Percentiles rank a stretch among this genome's conserved stretches.
Conservation (phyloP, 2,329 filamentous ascomycete genomes). For the Beauveria scarabaeidicola region DNA sequence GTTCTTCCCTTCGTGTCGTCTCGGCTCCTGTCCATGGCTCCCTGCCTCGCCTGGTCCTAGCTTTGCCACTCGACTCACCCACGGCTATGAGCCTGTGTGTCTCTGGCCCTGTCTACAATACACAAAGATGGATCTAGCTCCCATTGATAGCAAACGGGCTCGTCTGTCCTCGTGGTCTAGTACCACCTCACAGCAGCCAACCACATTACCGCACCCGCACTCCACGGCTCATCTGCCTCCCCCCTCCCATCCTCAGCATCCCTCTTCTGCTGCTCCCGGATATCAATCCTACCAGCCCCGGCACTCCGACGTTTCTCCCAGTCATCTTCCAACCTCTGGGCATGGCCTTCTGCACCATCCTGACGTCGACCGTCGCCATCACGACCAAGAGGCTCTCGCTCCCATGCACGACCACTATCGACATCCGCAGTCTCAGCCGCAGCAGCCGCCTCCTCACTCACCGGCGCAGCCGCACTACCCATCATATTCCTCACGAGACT, state of each 20-base stretch:
- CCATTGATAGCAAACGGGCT: slow-evolving; percentile 44
- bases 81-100: slow-evolving; percentile 12
- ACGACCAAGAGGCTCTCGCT: slow-evolving; percentile 47
- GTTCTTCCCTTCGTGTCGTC: slow-evolving; percentile 4
- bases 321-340: slow-evolving; percentile 16
- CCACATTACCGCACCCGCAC: slow-evolving; percentile 13
- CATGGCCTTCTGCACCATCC: slow-evolving; percentile 26
- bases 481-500: slow-evolving; percentile 39
- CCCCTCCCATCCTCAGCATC: slow-evolving; percentile 33
- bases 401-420: slow-evolving; percentile 46
- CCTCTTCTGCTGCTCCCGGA: not conserved
- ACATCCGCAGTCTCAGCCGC: slow-evolving; percentile 18
- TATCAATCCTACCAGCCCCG: slow-evolving; percentile 23
- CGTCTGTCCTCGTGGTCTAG: slow-evolving; percentile 37
- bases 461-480: slow-evolving; percentile 37
- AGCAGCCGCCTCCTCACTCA: slow-evolving; percentile 29
- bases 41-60: slow-evolving; percentile 9
- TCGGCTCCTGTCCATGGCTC: slow-evolving; percentile 11
- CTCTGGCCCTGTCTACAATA: slow-evolving; percentile 11
- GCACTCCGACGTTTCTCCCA: slow-evolving; percentile 13
- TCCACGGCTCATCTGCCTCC: slow-evolving; percentile 22
- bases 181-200: slow-evolving; percentile 24
- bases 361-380: slow-evolving; percentile 46
- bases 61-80: slow-evolving; percentile 11
- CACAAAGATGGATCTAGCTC: slow-evolving; percentile 44